phyloP scores from a whole-genome alignment of 257 asterid genomes.

The Solanum paucissectum region DNA sequence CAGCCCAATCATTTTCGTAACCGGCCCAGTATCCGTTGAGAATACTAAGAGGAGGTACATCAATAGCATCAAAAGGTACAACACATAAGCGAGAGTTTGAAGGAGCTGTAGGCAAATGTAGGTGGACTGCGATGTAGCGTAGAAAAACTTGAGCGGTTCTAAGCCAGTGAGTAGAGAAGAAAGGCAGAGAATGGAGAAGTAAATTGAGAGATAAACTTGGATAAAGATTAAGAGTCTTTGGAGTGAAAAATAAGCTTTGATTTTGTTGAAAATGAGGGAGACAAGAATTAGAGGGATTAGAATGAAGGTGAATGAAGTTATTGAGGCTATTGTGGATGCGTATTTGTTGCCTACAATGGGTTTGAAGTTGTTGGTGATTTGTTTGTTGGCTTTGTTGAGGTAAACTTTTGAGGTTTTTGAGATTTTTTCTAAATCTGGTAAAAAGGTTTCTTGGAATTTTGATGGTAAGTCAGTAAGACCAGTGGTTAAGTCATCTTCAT shows the following conservation, averaged over 20 bases:
- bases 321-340: constrained; percentile 61
- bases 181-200: constrained; percentile 66
- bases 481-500: constrained; percentile 47
- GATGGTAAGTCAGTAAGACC: constrained; percentile 60
- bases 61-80: constrained; percentile 77
- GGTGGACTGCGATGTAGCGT: constrained; percentile 80
- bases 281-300: constrained; percentile 64
- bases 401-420: constrained; percentile 60
- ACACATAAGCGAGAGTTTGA: constrained; percentile 57
- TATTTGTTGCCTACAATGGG: constrained; percentile 79
- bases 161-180: constrained; percentile 68
- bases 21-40: constrained; percentile 58
- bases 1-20: constrained; percentile 54
- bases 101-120: constrained; percentile 64
- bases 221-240: constrained; percentile 70
- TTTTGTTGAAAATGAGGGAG: constrained; percentile 52
- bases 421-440: constrained; percentile 71
- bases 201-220: constrained; percentile 73
- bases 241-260: constrained; percentile 78
- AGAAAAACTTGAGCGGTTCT: constrained; percentile 77
- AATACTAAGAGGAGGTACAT: constrained; percentile 76
- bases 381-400: constrained; percentile 58
- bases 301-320: constrained; percentile 59
- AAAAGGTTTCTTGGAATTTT: constrained; percentile 60
- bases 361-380: constrained; percentile 64